Evolutionary conservation across 1,139 yeast species (phyloP).

Genomic region (Blastobotrys elegans): DNA sequence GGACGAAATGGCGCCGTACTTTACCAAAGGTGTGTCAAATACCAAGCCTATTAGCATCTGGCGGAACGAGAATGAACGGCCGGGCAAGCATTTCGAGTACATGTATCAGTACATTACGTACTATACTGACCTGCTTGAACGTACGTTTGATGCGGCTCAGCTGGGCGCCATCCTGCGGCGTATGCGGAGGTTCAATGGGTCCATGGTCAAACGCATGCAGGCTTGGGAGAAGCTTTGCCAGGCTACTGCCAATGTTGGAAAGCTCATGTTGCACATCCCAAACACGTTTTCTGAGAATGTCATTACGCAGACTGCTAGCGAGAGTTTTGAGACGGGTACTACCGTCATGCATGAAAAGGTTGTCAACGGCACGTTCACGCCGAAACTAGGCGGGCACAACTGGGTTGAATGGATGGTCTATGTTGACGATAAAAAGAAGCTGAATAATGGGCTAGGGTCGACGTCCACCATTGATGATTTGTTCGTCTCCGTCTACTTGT

Average conservation of each 20-base stretch:
- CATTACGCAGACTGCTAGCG: constrained; percentile 44
- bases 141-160: constrained; percentile 52
- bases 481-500: constrained; percentile 56
- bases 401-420: constrained; percentile 46
- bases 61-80: constrained; percentile 88
- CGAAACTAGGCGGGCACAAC: background rate
- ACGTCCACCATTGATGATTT: constrained; percentile 76
- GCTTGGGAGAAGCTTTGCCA: constrained; percentile 59
- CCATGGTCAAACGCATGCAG: constrained; percentile 56
- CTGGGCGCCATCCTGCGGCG: constrained; percentile 61
- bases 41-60: constrained; percentile 76
- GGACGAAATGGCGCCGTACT: constrained; percentile 57
- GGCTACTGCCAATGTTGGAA: constrained; percentile 49
- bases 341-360: constrained; percentile 21
- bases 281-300: constrained; percentile 50
- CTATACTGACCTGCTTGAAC: constrained; percentile 52
- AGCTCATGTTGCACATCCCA: constrained; percentile 44
- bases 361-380: constrained; percentile 15
- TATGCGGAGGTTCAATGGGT: constrained; percentile 68
- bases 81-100: constrained; percentile 88
- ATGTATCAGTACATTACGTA: constrained; percentile 65
- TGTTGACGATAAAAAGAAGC: constrained; percentile 45
- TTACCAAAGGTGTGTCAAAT: constrained; percentile 56
- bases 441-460: constrained; percentile 79
- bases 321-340: constrained; percentile 38